Evolutionary conservation across 164 flowering plant species (phyloP).

Genomic region (Vitis amurensis): DNA sequence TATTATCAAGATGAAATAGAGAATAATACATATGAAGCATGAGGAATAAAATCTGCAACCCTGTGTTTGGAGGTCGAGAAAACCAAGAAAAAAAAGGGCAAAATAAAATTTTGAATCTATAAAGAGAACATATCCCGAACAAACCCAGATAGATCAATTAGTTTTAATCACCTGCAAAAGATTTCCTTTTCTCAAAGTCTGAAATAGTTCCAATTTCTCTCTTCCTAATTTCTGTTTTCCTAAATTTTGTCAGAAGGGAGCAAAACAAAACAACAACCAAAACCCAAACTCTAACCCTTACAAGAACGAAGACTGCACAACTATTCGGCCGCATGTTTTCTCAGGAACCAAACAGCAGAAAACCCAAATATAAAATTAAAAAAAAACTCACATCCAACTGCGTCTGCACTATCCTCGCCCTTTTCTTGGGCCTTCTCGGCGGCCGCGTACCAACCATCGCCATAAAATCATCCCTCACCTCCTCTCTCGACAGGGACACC

Average conservation of each 20-base stretch:
- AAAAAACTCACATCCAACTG: constrained; percentile 38
- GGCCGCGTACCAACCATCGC: constrained; percentile 46
- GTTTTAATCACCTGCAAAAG: too few species aligned
- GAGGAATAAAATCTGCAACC: not conserved
- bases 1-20: not conserved
- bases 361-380: not conserved
- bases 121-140: not conserved
- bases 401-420: constrained; percentile 39
- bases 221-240: too few species aligned
- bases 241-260: too few species aligned
- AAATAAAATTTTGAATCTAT: not conserved
- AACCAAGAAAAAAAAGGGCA: not conserved
- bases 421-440: constrained; percentile 55
- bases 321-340: too few species aligned
- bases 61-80: not conserved
- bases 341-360: not conserved
- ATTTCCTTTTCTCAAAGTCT: too few species aligned
- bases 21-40: not conserved
- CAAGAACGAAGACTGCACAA: too few species aligned
- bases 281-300: too few species aligned
- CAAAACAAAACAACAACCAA: too few species aligned
- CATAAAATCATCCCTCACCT: constrained; percentile 60
- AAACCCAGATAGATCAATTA: too few species aligned
- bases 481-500: constrained; percentile 44
- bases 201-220: too few species aligned